Conservation (phyloP, 2,329 filamentous ascomycete species). For the Byssothecium circinans region DNA sequence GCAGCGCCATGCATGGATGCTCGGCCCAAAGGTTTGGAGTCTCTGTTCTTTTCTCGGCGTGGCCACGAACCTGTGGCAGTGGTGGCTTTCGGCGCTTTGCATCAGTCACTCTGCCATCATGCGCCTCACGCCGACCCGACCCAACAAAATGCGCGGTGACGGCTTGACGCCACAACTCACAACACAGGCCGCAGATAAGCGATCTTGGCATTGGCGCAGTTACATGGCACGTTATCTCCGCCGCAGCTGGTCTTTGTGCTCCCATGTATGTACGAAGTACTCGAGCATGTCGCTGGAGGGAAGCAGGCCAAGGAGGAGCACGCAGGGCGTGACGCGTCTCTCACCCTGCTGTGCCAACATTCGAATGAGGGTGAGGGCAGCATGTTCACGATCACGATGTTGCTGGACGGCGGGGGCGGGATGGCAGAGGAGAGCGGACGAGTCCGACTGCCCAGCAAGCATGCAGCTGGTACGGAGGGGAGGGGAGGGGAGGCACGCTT, state of each 20-base stretch:
- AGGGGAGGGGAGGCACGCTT: slow-evolving; percentile 2
- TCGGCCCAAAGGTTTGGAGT: neutral
- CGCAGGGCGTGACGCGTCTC: neutral
- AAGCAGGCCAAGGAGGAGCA: neutral
- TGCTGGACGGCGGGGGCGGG: no score
- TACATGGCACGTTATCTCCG: slow-evolving; percentile 14
- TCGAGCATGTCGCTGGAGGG: slow-evolving; percentile 1
- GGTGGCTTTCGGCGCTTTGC: slow-evolving; percentile 33
- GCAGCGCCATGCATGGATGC: neutral
- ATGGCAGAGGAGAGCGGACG: neutral
- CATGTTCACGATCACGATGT: no score
- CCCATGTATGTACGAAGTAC: no score
- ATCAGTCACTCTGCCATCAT: slow-evolving; percentile 14
- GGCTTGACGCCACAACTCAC: slow-evolving; percentile 29
- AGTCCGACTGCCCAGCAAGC: neutral
- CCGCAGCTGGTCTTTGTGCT: slow-evolving; percentile 2
- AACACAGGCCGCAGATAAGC: slow-evolving; percentile 35
- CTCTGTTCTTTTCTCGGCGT: slow-evolving; percentile 2
- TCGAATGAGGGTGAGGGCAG: no score
- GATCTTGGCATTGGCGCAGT: slow-evolving; percentile 36
- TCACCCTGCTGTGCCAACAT: no score
- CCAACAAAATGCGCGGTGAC: slow-evolving; percentile 6
- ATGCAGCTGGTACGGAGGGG: no score
- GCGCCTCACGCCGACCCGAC: slow-evolving; percentile 19
- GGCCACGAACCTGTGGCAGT: slow-evolving; percentile 27